These are phyloP conservation scores for Lachancea sp. DNA, from an alignment of 805 yeast species.

Conservation along the genomic window DNA sequence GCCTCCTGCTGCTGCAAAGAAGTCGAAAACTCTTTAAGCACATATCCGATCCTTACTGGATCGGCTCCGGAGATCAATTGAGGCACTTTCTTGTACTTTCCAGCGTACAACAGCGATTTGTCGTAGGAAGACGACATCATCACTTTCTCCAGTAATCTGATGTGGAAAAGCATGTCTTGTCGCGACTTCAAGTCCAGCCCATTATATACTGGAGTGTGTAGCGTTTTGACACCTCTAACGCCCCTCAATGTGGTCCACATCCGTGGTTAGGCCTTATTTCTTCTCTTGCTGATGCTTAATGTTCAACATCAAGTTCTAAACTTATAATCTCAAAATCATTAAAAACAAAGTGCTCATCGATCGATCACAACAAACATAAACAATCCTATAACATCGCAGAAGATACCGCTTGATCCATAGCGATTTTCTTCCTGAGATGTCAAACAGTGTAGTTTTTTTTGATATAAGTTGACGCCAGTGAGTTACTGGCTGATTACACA, in stretches of 20 bases:
- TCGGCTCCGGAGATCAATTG: conserved; percentile 20
- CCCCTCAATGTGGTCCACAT: background rate
- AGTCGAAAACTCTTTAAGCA: conserved; percentile 19
- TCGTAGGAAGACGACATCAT: conserved; percentile 19
- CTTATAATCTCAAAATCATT: background rate
- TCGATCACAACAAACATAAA: background rate
- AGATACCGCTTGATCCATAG: background rate
- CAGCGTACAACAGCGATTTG: conserved; percentile 19
- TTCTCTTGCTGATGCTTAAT: background rate
- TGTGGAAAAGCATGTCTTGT: conserved; percentile 14
- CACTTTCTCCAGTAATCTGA: conserved; percentile 18
- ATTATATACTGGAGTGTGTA: conserved; percentile 24
- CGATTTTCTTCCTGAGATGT: background rate
- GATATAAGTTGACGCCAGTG: background rate
- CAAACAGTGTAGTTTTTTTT: background rate
- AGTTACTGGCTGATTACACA: no score
- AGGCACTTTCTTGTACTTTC: conserved; percentile 21
- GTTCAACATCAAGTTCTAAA: background rate
- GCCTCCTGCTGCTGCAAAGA: conserved; percentile 19
- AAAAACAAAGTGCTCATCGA: background rate
- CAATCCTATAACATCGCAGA: background rate
- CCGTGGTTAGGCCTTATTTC: background rate
- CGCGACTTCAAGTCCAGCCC: conserved; percentile 10
- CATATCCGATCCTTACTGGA: conserved; percentile 14
- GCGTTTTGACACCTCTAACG: conserved; percentile 18